Conservation (phyloP, 225 moss, liverwort and hornwort genomes). For the Pseudisothecium myosuroides region DNA sequence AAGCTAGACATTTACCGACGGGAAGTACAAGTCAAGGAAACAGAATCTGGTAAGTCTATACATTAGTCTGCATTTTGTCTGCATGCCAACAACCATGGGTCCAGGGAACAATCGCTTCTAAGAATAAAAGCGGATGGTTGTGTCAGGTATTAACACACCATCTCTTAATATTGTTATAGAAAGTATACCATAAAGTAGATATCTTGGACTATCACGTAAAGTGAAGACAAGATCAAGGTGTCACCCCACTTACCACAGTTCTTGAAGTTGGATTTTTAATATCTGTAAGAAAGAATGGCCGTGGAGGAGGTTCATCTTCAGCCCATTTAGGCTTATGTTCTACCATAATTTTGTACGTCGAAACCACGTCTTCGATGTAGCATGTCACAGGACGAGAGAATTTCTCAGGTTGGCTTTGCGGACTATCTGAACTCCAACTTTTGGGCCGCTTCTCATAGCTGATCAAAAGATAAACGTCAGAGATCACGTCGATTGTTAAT, state of each 20-base stretch:
- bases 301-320: slow-evolving; percentile 58
- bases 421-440: slow-evolving; percentile 41
- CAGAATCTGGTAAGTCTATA: background rate
- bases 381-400: slow-evolving; percentile 50
- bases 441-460: slow-evolving; percentile 53
- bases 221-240: background rate
- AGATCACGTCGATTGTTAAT: background rate
- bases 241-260: slow-evolving; percentile 39
- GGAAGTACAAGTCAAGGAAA: background rate
- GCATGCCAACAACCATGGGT: background rate
- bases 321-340: slow-evolving; percentile 64
- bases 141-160: background rate
- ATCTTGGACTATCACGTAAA: background rate
- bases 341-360: slow-evolving; percentile 45
- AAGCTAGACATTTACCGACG: background rate
- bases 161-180: background rate
- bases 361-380: slow-evolving; percentile 62
- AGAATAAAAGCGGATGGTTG: background rate
- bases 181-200: background rate
- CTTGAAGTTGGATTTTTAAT: slow-evolving; percentile 59
- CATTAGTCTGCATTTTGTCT: background rate
- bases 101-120: background rate
- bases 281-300: slow-evolving; percentile 56
- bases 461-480: slow-evolving; percentile 3
- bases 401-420: slow-evolving; percentile 32